phyloP scores from a whole-genome alignment of 257 asterid species.

The Marsdenia floribunda region DNA sequence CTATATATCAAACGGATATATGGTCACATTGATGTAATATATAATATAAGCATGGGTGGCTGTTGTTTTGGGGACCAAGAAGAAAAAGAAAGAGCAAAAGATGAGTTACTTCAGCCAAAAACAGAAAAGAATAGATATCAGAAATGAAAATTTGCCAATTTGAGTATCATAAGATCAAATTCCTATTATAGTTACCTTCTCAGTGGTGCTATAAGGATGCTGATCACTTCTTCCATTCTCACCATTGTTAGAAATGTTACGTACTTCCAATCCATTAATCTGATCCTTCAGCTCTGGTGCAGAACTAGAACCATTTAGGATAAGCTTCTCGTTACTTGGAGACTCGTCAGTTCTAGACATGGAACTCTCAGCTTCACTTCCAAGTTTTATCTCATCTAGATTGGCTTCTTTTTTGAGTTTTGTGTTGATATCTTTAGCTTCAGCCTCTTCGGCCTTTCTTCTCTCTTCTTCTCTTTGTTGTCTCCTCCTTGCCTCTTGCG shows the following conservation, averaged over 20 bases:
- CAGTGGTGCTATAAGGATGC: slow-evolving; percentile 33
- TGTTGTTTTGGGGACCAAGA: not conserved
- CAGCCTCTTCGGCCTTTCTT: slow-evolving; percentile 45
- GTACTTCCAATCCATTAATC: slow-evolving; percentile 21
- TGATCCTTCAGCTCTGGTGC: slow-evolving; percentile 23
- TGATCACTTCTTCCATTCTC: slow-evolving; percentile 25
- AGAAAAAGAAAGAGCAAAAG: not conserved
- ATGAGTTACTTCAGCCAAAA: not conserved
- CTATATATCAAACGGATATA: not conserved
- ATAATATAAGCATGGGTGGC: too few species aligned
- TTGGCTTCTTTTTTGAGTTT: slow-evolving; percentile 26
- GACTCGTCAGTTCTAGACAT: slow-evolving; percentile 17
- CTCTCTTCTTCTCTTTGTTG: slow-evolving; percentile 65
- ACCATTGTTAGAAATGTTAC: slow-evolving; percentile 27
- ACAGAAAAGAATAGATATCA: not conserved
- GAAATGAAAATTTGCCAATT: not conserved
- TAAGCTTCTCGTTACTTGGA: slow-evolving; percentile 23
- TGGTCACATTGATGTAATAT: not conserved
- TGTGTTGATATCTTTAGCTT: slow-evolving; percentile 25
- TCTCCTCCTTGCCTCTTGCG: slow-evolving; percentile 70
- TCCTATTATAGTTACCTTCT: slow-evolving; percentile 37
- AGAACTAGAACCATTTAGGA: slow-evolving; percentile 42
- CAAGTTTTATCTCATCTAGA: slow-evolving; percentile 26
- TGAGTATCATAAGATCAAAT: not conserved
- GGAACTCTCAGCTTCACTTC: slow-evolving; percentile 17